These are phyloP conservation scores for Elymus sibiricus DNA, from an alignment of 176 grass and related monocot genomes.

Conservation along the genomic window DNA sequence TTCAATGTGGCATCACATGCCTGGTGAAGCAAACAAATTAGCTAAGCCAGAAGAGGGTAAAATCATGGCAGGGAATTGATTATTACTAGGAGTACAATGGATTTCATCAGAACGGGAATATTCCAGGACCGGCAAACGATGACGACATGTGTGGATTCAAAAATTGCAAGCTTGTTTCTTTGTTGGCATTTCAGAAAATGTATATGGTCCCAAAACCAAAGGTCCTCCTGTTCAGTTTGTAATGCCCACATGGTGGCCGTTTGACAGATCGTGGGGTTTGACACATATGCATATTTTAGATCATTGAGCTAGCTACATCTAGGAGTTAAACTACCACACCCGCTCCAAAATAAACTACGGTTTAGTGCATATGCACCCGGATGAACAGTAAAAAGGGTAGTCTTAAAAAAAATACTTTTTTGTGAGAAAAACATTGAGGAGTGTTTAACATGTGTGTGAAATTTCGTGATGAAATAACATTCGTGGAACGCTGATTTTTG, in stretches of 20 bases:
- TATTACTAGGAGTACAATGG: constrained; percentile 1
- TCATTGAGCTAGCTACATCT: no score
- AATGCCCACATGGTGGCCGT: neutral
- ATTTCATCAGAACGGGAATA: constrained; percentile 5
- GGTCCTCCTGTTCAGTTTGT: neutral
- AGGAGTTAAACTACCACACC: no score
- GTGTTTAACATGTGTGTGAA: no score
- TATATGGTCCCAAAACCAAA: constrained; percentile 19
- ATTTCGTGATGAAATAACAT: no score
- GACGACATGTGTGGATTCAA: constrained; percentile 13
- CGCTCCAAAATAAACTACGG: no score
- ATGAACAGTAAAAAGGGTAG: no score
- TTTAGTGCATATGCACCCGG: no score
- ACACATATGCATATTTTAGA: no score
- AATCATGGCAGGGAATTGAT: neutral
- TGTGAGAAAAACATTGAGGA: no score
- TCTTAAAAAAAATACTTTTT: no score
- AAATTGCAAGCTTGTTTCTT: constrained; percentile 1
- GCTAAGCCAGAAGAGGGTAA: neutral
- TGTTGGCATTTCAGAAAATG: neutral
- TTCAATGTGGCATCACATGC: constrained; percentile 38
- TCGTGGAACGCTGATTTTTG: no score
- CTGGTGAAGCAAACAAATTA: constrained; percentile 18
- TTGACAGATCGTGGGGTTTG: neutral
- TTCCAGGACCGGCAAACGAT: constrained; percentile 8